These are phyloP conservation scores for Trichoderma aggressivum DNA, from an alignment of 2,329 filamentous ascomycete species.

Conservation along the genomic window DNA sequence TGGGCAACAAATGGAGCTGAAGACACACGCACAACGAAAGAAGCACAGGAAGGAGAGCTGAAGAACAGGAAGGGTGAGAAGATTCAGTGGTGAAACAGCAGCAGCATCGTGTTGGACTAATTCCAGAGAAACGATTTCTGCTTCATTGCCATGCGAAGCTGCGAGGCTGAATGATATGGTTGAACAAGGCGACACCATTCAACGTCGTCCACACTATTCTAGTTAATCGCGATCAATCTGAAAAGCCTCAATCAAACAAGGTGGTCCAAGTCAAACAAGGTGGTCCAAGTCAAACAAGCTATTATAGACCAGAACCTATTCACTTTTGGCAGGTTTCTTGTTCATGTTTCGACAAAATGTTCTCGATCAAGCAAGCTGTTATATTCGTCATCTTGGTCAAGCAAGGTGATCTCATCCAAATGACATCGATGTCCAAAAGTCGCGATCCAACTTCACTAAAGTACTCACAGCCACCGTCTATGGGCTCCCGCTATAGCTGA, in stretches of 20 bases:
- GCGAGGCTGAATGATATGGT: not conserved
- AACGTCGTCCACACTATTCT: not conserved
- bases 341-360: not conserved
- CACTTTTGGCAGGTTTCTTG: too few relatives aligned
- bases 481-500: not conserved
- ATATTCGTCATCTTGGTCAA: not conserved
- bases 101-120: not conserved
- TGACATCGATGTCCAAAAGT: not conserved
- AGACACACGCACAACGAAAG: conserved; percentile 25
- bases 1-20: conserved; percentile 75
- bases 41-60: conserved; percentile 29
- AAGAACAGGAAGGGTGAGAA: conserved; percentile 38
- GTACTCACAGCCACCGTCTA: not conserved
- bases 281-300: not conserved
- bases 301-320: not conserved
- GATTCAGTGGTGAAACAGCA: conserved; percentile 34
- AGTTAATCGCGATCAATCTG: not conserved
- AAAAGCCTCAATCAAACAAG: not conserved
- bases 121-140: not conserved
- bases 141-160: not conserved
- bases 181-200: not conserved
- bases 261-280: not conserved
- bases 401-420: not conserved
- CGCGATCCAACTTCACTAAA: not conserved
- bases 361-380: not conserved